phyloP scores from a whole-genome alignment of 768 basidiomycete genomes.

The Lanmaoa rubissima region DNA sequence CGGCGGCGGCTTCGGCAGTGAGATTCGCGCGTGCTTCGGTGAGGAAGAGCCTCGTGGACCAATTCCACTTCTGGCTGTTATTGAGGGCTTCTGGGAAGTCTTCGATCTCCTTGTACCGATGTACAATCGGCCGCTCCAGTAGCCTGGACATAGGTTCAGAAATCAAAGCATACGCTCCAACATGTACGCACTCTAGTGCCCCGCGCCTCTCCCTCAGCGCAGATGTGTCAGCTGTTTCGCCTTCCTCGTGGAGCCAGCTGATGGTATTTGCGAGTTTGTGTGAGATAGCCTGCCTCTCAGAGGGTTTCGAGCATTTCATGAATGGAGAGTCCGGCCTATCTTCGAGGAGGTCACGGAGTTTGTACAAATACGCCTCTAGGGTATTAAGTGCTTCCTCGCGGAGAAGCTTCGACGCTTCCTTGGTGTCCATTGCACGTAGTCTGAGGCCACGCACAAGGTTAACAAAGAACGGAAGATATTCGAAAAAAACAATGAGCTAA shows the following conservation, averaged over 20 bases:
- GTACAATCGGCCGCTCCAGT: slow-evolving; percentile 77
- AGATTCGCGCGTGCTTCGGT: slow-evolving; percentile 73
- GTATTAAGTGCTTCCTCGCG: slow-evolving; percentile 89
- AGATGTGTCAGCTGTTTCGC: slow-evolving; percentile 76
- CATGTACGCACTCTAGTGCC: slow-evolving; percentile 70
- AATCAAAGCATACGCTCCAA: not conserved
- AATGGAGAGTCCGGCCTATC: slow-evolving; percentile 71
- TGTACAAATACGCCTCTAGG: slow-evolving; percentile 93
- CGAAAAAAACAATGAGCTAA: slow-evolving; percentile 33
- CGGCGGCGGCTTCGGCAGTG: slow-evolving; percentile 59
- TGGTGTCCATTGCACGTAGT: slow-evolving; percentile 72
- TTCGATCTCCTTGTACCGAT: slow-evolving; percentile 87
- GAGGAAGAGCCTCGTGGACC: slow-evolving; percentile 84
- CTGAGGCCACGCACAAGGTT: slow-evolving; percentile 38
- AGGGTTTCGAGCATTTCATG: slow-evolving; percentile 75
- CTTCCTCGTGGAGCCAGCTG: slow-evolving; percentile 81
- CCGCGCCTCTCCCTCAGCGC: slow-evolving; percentile 74
- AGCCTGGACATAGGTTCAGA: slow-evolving; percentile 41
- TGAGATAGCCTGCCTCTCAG: slow-evolving; percentile 66
- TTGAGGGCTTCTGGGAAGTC: slow-evolving; percentile 82
- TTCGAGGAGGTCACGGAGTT: slow-evolving; percentile 76
- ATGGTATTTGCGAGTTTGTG: slow-evolving; percentile 72
- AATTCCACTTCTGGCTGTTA: slow-evolving; percentile 84
- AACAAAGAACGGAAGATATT: not conserved
- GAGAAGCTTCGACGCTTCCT: slow-evolving; percentile 72